phyloP scores from a whole-genome alignment of 768 basidiomycete species.

The Kondoa malvinella region DNA sequence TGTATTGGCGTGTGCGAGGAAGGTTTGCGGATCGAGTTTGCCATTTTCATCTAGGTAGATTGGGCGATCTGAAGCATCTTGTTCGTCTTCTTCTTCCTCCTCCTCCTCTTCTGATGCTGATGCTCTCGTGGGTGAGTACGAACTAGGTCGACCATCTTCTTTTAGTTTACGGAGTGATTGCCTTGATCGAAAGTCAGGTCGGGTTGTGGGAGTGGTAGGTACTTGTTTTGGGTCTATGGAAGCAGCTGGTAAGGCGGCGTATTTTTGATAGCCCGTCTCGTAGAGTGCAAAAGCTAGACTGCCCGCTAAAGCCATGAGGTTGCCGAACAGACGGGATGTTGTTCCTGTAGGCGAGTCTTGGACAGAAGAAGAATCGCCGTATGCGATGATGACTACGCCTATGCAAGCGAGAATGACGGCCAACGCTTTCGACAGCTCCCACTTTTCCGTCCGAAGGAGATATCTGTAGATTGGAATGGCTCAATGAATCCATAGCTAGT shows the following conservation, averaged over 20 bases:
- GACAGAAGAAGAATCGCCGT: conserved; percentile 39
- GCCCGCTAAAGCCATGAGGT: conserved; percentile 5
- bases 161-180: conserved; percentile 21
- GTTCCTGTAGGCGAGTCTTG: not conserved
- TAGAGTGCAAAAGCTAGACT: conserved; percentile 24
- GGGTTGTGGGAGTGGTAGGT: conserved; percentile 29
- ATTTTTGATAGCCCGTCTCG: conserved; percentile 10
- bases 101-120: not conserved
- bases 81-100: conserved; percentile 3
- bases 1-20: conserved; percentile 67
- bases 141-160: not conserved
- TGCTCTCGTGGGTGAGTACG: not conserved
- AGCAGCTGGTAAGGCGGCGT: conserved; percentile 37
- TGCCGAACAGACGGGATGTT: not conserved
- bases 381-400: conserved; percentile 61
- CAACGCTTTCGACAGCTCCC: conserved; percentile 47
- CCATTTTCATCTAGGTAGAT: conserved; percentile 25
- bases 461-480: conserved; percentile 6
- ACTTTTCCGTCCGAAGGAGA: conserved; percentile 40
- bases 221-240: conserved; percentile 21
- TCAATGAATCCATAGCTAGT: not conserved
- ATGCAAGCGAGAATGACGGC: conserved; percentile 62
- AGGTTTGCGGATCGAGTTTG: conserved; percentile 47
- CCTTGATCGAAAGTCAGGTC: not conserved
- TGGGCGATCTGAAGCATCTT: conserved; percentile 2